A percentile compares a stretch with the other conserved stretches of the same genome.
phyloP scores from a whole-genome alignment of 495 filamentous ascomycete genomes.

The Penicillium mononematosum region DNA sequence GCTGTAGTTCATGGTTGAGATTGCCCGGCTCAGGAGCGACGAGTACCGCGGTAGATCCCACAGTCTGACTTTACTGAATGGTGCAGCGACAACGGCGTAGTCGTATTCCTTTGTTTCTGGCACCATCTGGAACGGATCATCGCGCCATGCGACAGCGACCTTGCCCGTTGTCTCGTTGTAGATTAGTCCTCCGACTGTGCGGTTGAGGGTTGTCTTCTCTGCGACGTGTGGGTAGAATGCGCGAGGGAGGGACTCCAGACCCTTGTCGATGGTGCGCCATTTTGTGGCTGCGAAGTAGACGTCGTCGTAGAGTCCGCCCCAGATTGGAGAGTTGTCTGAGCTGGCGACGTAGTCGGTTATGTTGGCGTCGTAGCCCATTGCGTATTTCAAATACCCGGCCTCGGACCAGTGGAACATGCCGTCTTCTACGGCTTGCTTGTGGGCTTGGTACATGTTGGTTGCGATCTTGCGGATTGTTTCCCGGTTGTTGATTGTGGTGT shows the following conservation, averaged over 20 bases:
- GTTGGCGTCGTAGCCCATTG: conserved; percentile 53
- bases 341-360: conserved; percentile 51
- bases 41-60: conserved; percentile 54
- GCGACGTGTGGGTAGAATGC: conserved; percentile 61
- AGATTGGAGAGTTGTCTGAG: conserved; percentile 24
- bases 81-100: conserved; percentile 62
- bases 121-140: conserved; percentile 37
- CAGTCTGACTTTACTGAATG: conserved; percentile 57
- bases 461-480: conserved; percentile 47
- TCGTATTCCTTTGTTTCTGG: conserved; percentile 57
- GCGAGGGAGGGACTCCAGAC: conserved; percentile 56
- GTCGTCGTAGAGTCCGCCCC: conserved; percentile 42
- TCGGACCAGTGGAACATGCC: conserved; percentile 57
- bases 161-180: conserved; percentile 43
- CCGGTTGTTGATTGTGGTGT: conserved; percentile 21
- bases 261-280: conserved; percentile 66
- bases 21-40: conserved; percentile 56
- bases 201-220: conserved; percentile 53
- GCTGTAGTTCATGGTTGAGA: conserved; percentile 56
- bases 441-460: conserved; percentile 61
- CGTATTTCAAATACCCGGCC: conserved; percentile 58
- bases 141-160: conserved; percentile 49
- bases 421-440: conserved; percentile 45
- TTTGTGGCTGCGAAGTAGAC: conserved; percentile 59
- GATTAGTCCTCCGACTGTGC: conserved; percentile 46